Evolutionary conservation across 176 grass and related monocot species (phyloP).

Genomic region (Oryza coarctata): DNA sequence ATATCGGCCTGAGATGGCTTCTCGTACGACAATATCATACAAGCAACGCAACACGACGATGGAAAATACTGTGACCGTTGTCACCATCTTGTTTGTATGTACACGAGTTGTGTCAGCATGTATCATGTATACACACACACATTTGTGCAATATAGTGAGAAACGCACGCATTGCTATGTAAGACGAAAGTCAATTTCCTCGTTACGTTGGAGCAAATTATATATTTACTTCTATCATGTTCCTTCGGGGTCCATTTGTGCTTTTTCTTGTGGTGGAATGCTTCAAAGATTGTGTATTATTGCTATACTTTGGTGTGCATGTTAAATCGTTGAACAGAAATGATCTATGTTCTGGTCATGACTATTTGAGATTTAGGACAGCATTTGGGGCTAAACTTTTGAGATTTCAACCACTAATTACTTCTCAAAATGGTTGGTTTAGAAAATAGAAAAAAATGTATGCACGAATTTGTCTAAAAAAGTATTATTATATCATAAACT

Average conservation of each 20-base stretch:
- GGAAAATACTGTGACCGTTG: background rate
- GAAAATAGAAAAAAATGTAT: no score
- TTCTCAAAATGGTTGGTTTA: no score
- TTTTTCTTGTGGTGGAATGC: background rate
- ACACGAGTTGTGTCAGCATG: background rate
- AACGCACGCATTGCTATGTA: background rate
- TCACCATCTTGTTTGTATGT: background rate
- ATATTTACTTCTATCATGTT: background rate
- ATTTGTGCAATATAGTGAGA: background rate
- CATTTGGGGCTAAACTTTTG: no score
- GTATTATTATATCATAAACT: no score
- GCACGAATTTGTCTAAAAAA: no score
- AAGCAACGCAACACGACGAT: background rate
- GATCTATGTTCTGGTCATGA: no score
- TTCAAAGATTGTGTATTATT: no score
- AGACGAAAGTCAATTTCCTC: background rate
- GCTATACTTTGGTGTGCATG: background rate
- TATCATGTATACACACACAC: background rate
- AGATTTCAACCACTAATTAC: no score
- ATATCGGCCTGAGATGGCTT: constrained; percentile 45
- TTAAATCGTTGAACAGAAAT: no score
- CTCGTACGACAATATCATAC: background rate
- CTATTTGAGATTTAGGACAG: no score
- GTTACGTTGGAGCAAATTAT: no score
- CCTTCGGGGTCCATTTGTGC: background rate